Evolutionary conservation across 2,329 filamentous ascomycete genomes (phyloP).

Genomic region (Reticulascus tulasneorum): DNA sequence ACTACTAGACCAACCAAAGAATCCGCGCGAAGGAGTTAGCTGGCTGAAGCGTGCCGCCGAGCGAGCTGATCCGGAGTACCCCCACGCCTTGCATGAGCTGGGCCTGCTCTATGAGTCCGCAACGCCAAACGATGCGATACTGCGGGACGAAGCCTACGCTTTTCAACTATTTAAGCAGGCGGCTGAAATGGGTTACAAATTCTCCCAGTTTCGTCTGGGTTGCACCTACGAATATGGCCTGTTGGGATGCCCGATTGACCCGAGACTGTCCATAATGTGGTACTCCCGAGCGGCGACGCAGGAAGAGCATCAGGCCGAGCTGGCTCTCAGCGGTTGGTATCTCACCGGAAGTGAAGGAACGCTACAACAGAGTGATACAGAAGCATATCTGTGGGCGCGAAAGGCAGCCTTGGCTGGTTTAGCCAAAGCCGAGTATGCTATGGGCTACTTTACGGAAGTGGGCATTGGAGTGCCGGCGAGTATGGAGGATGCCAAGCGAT

Average conservation of each 20-base stretch:
- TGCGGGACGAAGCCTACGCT: conserved; percentile 79
- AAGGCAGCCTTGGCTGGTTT: conserved; percentile 87
- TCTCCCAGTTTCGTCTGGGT: conserved; percentile 86
- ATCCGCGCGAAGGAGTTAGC: conserved; percentile 78
- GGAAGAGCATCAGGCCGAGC: conserved; percentile 89
- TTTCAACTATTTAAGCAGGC: conserved; percentile 79
- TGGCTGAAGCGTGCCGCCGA: conserved; percentile 95
- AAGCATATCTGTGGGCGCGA: conserved; percentile 94
- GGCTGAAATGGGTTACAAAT: conserved; percentile 88
- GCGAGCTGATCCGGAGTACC: conserved; percentile 81
- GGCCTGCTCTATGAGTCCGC: conserved; percentile 63
- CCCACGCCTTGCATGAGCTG: conserved; percentile 90
- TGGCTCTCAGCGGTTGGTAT: conserved; percentile 88
- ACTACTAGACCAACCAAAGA: conserved; percentile 79
- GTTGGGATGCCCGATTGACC: conserved; percentile 77
- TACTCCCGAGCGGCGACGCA: conserved; percentile 89
- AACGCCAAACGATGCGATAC: conserved; percentile 64
- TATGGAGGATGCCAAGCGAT: conserved; percentile 91
- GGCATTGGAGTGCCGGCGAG: conserved; percentile 86
- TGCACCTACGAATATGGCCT: conserved; percentile 86
- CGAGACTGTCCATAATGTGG: conserved; percentile 84
- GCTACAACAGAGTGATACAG: conserved; percentile 85
- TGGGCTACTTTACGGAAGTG: conserved; percentile 96
- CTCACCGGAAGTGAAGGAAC: conserved; percentile 86
- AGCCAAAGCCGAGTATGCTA: conserved; percentile 93